phyloP scores from a whole-genome alignment of 768 basidiomycete genomes.

The Hebeloma cylindrosporum region DNA sequence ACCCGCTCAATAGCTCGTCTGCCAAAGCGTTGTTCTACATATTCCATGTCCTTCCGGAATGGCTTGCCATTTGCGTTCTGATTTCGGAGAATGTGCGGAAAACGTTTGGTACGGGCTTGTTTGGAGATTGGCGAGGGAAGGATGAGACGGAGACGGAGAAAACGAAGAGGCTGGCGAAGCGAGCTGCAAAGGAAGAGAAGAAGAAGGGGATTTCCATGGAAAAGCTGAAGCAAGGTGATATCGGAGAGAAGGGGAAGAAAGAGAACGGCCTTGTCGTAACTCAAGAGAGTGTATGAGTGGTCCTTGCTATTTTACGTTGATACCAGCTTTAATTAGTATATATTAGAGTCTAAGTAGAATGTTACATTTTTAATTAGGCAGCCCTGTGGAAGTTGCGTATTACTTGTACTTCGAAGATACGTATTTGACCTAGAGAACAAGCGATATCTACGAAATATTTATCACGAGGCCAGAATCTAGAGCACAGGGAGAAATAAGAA shows the following conservation, averaged over 20 bases:
- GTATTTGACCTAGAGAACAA: neutral
- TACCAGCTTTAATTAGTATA: too few relatives aligned
- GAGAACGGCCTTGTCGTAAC: too few relatives aligned
- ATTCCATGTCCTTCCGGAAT: constrained; percentile 46
- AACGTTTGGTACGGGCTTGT: constrained; percentile 33
- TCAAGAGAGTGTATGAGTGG: too few relatives aligned
- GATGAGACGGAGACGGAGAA: constrained; percentile 32
- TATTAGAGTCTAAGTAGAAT: too few relatives aligned
- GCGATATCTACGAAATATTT: too few relatives aligned
- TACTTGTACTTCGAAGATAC: too few relatives aligned
- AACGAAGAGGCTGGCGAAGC: constrained; percentile 22
- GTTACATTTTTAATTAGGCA: too few relatives aligned
- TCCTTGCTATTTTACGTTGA: too few relatives aligned
- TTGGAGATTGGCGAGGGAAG: constrained; percentile 29
- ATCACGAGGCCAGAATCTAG: too few relatives aligned
- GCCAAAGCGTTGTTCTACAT: constrained; percentile 45
- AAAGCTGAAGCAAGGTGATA: constrained; percentile 3
- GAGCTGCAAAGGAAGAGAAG: constrained; percentile 18
- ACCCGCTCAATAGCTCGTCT: constrained; percentile 32
- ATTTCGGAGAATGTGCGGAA: constrained; percentile 33
- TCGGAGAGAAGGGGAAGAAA: constrained; percentile 14
- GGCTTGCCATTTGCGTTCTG: constrained; percentile 32
- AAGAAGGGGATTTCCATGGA: constrained; percentile 2
- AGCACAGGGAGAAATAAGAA: too few relatives aligned
- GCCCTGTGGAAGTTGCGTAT: too few relatives aligned